phyloP scores from a whole-genome alignment of 192 early-diverging fungal genomes.

The Entophlyctis luteolus region DNA sequence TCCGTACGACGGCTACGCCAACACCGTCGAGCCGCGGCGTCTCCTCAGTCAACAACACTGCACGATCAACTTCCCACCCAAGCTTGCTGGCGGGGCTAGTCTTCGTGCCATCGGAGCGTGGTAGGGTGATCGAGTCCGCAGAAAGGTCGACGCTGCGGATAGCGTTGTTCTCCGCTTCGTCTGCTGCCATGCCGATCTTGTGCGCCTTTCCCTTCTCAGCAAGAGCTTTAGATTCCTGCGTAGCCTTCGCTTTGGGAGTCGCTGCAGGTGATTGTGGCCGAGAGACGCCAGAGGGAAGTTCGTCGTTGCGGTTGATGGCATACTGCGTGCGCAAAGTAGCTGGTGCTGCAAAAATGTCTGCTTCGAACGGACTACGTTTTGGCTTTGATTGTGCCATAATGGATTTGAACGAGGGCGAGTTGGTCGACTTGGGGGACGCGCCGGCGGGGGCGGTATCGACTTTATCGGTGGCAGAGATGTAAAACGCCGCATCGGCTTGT shows the following conservation, averaged over 20 bases:
- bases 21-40: not conserved
- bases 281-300: slow-evolving; percentile 32
- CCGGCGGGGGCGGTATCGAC: too few relatives aligned
- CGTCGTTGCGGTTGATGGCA: slow-evolving; percentile 35
- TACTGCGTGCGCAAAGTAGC: slow-evolving; percentile 28
- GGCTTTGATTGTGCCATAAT: too few relatives aligned
- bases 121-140: not conserved
- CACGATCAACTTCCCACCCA: slow-evolving; percentile 22
- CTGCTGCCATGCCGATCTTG: not conserved
- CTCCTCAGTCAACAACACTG: slow-evolving; percentile 13
- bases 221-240: not conserved
- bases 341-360: slow-evolving; percentile 11
- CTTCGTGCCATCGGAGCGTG: too few relatives aligned
- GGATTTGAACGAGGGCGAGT: too few relatives aligned
- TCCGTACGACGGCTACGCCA: slow-evolving; percentile 14
- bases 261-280: slow-evolving; percentile 4
- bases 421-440: too few relatives aligned
- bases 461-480: too few relatives aligned
- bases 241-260: not conserved
- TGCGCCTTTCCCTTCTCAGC: slow-evolving; percentile 1
- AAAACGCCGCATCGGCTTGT: too few relatives aligned
- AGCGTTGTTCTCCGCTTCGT: slow-evolving; percentile 35
- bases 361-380: not conserved
- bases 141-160: slow-evolving; percentile 44
- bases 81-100: not conserved